phyloP scores from a whole-genome alignment of 2,329 filamentous ascomycete genomes.

The Elsinoe necatrix region DNA sequence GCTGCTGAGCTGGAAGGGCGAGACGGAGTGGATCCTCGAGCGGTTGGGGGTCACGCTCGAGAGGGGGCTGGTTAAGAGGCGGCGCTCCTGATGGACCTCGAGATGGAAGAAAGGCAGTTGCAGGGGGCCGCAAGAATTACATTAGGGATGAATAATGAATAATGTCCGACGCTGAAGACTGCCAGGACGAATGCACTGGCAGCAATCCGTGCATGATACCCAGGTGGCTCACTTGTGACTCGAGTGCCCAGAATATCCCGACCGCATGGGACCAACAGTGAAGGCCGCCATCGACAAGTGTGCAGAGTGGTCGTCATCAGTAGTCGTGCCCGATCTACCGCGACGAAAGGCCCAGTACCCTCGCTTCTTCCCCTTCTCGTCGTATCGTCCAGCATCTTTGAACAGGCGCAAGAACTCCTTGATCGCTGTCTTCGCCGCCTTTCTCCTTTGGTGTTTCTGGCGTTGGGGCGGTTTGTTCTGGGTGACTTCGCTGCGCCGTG shows the following conservation, averaged over 20 bases:
- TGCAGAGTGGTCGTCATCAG: not conserved
- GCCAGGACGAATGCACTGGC: no score
- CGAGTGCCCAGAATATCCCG: no score
- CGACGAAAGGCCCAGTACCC: not conserved
- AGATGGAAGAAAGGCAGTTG: not conserved
- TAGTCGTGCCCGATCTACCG: not conserved
- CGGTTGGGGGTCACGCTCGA: conserved; percentile 51
- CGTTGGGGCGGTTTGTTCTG: not conserved
- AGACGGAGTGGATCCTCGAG: conserved; percentile 66
- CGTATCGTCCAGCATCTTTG: not conserved
- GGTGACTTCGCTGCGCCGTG: no score
- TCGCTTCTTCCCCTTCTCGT: not conserved
- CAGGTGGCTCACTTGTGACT: no score
- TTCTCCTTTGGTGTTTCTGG: not conserved
- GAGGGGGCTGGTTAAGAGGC: conserved; percentile 34
- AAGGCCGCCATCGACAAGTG: not conserved
- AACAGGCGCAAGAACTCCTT: not conserved
- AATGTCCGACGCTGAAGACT: not conserved
- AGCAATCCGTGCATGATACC: no score
- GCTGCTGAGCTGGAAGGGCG: conserved; percentile 58
- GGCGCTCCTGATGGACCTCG: not conserved
- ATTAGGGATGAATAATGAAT: not conserved
- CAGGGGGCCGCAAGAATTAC: not conserved
- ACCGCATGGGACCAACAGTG: not conserved
- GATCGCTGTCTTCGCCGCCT: not conserved